phyloP scores from a whole-genome alignment of 805 yeast genomes.

The Suhomyces faveliae region DNA sequence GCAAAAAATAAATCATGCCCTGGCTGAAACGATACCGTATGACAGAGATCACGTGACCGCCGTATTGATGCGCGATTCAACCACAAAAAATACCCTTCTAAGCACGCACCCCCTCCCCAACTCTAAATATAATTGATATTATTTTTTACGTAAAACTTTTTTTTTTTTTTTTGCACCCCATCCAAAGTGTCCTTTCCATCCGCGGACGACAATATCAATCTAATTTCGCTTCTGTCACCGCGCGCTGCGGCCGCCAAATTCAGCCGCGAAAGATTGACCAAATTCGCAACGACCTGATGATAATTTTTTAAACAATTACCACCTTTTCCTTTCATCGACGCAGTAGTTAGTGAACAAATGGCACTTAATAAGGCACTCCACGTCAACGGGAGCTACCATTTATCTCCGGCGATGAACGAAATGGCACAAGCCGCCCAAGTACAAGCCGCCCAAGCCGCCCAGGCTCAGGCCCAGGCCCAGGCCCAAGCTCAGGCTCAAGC shows the following conservation, averaged over 20 bases:
- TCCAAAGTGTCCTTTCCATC: not conserved
- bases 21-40: not conserved
- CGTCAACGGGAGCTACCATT: constrained; percentile 8
- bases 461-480: constrained; percentile 4
- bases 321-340: constrained; percentile 1
- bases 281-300: constrained; percentile 1
- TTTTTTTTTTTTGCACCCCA: not conserved
- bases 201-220: constrained; percentile 5
- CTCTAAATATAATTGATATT: not conserved
- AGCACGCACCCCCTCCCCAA: not conserved
- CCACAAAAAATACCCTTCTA: not conserved
- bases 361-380: constrained; percentile 8
- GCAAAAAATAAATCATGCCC: too few relatives aligned
- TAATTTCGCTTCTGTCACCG: constrained; percentile 7
- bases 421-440: constrained; percentile 9
- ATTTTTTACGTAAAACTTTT: not conserved
- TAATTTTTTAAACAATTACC: not conserved
- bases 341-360: not conserved
- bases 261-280: constrained; percentile 4
- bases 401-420: constrained; percentile 9
- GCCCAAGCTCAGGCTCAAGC: constrained; percentile 8
- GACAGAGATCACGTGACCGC: not conserved
- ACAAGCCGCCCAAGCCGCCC: not conserved
- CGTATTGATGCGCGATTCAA: not conserved
- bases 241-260: constrained; percentile 3